phyloP scores from a whole-genome alignment of 352 stramenopile genomes.

The Phytophthora ramorum region DNA sequence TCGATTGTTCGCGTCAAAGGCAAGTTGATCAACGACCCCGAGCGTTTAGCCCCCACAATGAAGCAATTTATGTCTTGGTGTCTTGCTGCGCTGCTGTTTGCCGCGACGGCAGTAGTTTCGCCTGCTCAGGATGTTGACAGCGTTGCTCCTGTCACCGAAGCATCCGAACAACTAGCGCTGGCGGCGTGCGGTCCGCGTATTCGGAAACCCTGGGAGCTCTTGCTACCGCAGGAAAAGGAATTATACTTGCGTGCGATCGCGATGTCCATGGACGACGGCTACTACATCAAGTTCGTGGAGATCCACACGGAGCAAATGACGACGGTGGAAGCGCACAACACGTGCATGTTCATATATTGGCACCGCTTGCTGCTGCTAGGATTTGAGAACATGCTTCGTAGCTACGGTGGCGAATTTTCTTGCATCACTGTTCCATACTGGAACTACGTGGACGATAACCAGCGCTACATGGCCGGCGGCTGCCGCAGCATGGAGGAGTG shows the following conservation, averaged over 20 bases:
- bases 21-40: constrained; percentile 1
- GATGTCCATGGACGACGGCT: constrained; percentile 78
- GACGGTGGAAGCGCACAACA: constrained; percentile 79
- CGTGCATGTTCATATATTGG: constrained; percentile 92
- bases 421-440: constrained; percentile 90
- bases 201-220: constrained; percentile 76
- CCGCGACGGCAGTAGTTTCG: neutral
- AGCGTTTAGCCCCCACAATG: constrained; percentile 12
- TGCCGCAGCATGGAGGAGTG: constrained; percentile 82
- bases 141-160: constrained; percentile 18
- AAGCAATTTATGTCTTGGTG: constrained; percentile 16
- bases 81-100: constrained; percentile 16
- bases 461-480: constrained; percentile 60
- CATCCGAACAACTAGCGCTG: constrained; percentile 34
- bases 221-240: constrained; percentile 67
- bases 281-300: constrained; percentile 90
- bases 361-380: constrained; percentile 80
- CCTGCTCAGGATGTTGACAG: constrained; percentile 22
- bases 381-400: constrained; percentile 89
- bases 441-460: constrained; percentile 89
- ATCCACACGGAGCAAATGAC: constrained; percentile 90
- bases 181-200: constrained; percentile 69
- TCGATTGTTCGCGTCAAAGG: constrained; percentile 23
- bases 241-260: constrained; percentile 81
- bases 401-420: constrained; percentile 79